Evolutionary conservation across 768 basidiomycete genomes (phyloP), one percentile per base, ranked within the genome.

Genomic region (Coprinopsis cinerea): DNA sequence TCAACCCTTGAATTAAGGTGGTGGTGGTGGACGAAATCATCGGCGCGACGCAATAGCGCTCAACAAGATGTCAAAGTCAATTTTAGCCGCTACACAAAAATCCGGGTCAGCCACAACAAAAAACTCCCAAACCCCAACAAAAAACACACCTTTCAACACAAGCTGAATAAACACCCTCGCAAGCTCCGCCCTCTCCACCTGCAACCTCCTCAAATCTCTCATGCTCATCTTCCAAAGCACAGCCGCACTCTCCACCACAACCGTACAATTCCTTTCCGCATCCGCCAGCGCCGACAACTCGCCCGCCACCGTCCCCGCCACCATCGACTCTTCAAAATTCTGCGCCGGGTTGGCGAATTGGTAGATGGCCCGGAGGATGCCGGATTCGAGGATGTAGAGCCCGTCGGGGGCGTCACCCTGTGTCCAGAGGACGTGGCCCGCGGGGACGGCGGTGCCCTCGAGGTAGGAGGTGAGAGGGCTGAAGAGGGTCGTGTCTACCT

Each of bases 221-320:
- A 62, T 68, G 52, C 79, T 81, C 39, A 98, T 66, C 65, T 77
- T 85, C 95, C 95, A 99, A 44, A 98, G 55, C 13, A 85, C 78
- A 5, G 81, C 83, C 6, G 82, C 52, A 42, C 66, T 74, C 64
- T 97, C 95, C 2, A 87, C 90, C 0, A 84, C 71, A 28, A 90
- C 90, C 3, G 85, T 89, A 22, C 93, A 87, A 61, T 96, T 98
- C 42, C 95, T 75, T 15, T 81, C 75, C 17, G 85, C 73, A 18
- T 81, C 82, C 7, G 92, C 83, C 11, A 99, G 69, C 30, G 87
- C 88, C 0, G 90, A 85, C 46, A 99, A 65, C 66, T 97, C 95
- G 0, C 95, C 95, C 9, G 94, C 91, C 2, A 97, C 69, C 0
- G 92, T 92, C 2, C 93, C 94, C 2, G 91, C 82, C 0, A 94